These are phyloP conservation scores for Astrocystis sublimbata DNA, from an alignment of 495 filamentous ascomycete species.

Conservation along the genomic window DNA sequence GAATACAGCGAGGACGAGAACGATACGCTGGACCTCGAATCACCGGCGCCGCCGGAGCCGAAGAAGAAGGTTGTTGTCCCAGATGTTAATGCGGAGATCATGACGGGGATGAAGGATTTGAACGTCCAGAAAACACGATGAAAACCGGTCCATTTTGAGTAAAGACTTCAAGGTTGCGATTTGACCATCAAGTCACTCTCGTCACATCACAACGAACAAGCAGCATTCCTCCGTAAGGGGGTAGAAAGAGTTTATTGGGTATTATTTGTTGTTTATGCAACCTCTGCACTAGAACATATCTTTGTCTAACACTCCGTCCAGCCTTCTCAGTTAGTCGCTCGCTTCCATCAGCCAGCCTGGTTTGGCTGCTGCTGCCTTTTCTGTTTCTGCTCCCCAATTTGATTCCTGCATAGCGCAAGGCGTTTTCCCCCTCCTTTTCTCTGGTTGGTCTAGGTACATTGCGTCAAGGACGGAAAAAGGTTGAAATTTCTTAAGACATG, in stretches of 20 bases:
- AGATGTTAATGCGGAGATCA: conserved; percentile 51
- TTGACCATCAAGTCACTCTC: not conserved
- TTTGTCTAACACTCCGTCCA: not conserved
- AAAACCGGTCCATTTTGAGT: conserved; percentile 18
- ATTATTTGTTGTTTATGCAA: not conserved
- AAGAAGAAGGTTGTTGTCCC: conserved; percentile 24
- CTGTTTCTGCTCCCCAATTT: conserved; percentile 11
- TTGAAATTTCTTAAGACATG: not conserved
- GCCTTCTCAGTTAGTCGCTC: not conserved
- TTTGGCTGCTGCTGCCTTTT: not conserved
- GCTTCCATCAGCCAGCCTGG: no score
- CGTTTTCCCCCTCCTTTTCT: not conserved
- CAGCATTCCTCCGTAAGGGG: not conserved
- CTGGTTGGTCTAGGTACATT: not conserved
- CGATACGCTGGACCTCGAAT: conserved; percentile 24
- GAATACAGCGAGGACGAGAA: conserved; percentile 38
- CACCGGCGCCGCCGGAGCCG: conserved; percentile 11
- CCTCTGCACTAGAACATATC: conserved; percentile 1
- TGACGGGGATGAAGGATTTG: conserved; percentile 51
- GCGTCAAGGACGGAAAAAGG: not conserved
- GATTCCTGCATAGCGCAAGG: not conserved
- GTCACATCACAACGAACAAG: not conserved
- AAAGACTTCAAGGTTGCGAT: not conserved
- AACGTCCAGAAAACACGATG: conserved; percentile 36
- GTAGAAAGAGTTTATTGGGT: not conserved